Evolutionary conservation across 169 alveolate species (phyloP), one percentile per base, ranked within the genome.

Genomic region (Eimeria acervulina): DNA sequence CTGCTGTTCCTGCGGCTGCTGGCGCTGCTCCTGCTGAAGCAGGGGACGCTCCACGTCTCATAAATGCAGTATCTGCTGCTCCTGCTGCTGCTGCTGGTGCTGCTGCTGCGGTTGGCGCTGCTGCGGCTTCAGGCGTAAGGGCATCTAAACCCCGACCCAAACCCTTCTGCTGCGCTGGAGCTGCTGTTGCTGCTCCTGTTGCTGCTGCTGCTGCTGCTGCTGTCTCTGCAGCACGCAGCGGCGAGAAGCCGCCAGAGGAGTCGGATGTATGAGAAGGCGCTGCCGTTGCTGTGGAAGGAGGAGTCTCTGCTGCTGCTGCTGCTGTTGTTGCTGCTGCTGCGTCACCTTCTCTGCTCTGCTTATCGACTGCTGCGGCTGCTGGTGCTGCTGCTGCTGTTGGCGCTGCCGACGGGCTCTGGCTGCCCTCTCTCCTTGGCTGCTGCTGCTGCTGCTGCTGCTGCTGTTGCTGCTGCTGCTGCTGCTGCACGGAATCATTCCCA

Each of bases 1-100:
- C 83, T 2, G 83, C 42, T 7, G 66, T n/a, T 2, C 23, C 88
- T 78, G 88, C 88, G 31, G 88, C 88, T 78, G 88, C 88, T 78
- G 88, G 33, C 38, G 88, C 88, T 40, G 88, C 26, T 78, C 61
- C 63, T 36, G 88, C 12, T 47, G 55, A 47, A 12, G 55, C 55
- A 5, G 55, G 55, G 55, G 55, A 47, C 55, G 12, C 66, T 17
- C 10, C 88, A 19, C 66, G 88, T 61, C 13, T 23, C 55, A 5
- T 7, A 55, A 28, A 78, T 47, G 33, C 38, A 8, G 36, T 63
- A n/a, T n/a, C 26, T n/a, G 74, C 83, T 2, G 83, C 42, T 7
- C 36, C 61, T 2, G 55, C 88, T 78, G 88, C 88, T 78, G 88
- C 88, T 78, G 88, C 88, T 78, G 88, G 33, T 78, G 88, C 88